Conservation (phyloP, 345 rosid species). For the Hibiscus syriacus region DNA sequence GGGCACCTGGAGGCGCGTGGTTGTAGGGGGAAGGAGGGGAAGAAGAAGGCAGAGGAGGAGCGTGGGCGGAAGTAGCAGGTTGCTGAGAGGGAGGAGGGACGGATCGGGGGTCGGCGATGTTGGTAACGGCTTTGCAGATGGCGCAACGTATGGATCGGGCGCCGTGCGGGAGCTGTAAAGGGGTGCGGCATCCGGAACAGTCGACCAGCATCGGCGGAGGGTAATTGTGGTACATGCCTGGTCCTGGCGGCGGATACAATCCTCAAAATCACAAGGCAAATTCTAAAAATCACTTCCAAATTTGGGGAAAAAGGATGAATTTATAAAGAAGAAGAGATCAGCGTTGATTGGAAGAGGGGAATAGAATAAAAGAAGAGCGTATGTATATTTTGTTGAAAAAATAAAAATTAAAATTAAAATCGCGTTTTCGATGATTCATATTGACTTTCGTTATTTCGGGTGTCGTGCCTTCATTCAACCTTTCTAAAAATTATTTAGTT, state of each 20-base stretch:
- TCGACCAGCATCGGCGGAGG: slow-evolving; percentile 51
- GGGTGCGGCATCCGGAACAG: slow-evolving; percentile 72
- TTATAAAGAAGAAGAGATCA: background rate
- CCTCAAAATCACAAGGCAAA: background rate
- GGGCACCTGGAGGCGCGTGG: slow-evolving; percentile 50
- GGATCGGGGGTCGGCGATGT: slow-evolving; percentile 58
- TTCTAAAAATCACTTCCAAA: background rate
- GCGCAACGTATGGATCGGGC: slow-evolving; percentile 78
- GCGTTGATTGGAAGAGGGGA: background rate
- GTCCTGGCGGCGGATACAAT: slow-evolving; percentile 21
- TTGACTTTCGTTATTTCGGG: background rate
- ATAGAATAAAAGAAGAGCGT: no score
- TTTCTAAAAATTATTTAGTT: background rate
- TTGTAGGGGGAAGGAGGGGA: slow-evolving; percentile 32
- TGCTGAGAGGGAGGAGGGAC: slow-evolving; percentile 28
- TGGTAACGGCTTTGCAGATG: slow-evolving; percentile 62
- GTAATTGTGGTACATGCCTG: slow-evolving; percentile 20
- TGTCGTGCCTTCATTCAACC: background rate
- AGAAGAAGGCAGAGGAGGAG: slow-evolving; percentile 16
- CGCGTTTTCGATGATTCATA: background rate
- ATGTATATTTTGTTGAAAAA: no score
- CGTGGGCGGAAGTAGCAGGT: slow-evolving; percentile 16
- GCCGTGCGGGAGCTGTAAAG: slow-evolving; percentile 71
- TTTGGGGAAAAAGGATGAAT: background rate
- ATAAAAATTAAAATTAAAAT: background rate